Conservation (phyloP, 768 basidiomycete genomes). For the Trametopsis cervina region DNA sequence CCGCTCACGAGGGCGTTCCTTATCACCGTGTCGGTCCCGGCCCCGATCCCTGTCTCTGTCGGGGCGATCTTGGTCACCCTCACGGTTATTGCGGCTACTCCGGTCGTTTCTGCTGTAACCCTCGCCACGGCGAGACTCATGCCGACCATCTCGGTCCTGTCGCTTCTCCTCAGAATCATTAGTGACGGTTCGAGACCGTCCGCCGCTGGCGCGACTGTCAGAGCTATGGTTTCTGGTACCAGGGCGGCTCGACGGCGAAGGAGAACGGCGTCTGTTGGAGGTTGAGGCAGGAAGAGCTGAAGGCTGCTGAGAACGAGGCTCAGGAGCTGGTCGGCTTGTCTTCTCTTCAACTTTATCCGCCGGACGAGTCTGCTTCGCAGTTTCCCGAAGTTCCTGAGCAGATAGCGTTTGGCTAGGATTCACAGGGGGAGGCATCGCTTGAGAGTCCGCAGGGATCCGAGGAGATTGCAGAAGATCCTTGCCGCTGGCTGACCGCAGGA, state of each 20-base stretch:
- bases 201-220: conserved; percentile 69
- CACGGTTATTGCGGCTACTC: conserved; percentile 42
- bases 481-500: conserved; percentile 13
- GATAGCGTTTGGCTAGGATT: conserved; percentile 73
- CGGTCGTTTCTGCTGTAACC: conserved; percentile 27
- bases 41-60: conserved; percentile 47
- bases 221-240: conserved; percentile 64
- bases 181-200: conserved; percentile 28
- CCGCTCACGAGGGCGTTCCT: conserved; percentile 35
- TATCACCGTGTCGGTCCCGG: conserved; percentile 47
- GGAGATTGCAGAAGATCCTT: conserved; percentile 34
- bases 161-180: conserved; percentile 22
- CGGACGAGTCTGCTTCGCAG: conserved; percentile 55
- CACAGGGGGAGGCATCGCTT: conserved; percentile 69
- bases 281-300: conserved; percentile 41
- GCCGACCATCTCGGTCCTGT: conserved; percentile 28
- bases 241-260: conserved; percentile 58
- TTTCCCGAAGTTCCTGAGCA: conserved; percentile 75
- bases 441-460: conserved; percentile 28
- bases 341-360: conserved; percentile 37
- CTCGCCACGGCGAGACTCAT: conserved; percentile 11
- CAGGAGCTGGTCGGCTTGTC: conserved; percentile 14
- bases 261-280: conserved; percentile 57
- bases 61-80: conserved; percentile 44
- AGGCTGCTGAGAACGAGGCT: not conserved